These are phyloP conservation scores for Spathaspora sp. DNA, from an alignment of 1,139 yeast species.

Conservation along the genomic window DNA sequence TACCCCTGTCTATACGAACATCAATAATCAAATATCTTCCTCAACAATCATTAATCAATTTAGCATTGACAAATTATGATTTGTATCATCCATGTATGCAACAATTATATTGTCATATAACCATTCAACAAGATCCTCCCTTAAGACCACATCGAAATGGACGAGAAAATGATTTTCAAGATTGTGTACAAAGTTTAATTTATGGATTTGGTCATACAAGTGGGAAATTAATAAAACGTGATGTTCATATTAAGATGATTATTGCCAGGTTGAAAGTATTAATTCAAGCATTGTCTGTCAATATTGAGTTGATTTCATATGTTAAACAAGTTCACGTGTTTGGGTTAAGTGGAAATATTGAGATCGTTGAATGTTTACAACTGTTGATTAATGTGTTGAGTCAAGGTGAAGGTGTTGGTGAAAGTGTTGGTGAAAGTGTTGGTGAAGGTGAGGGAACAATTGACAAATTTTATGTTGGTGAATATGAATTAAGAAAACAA, in stretches of 20 bases:
- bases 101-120: slow-evolving; percentile 30
- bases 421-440: too few relatives aligned
- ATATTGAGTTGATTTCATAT: slow-evolving; percentile 24
- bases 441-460: too few relatives aligned
- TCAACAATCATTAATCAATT: slow-evolving; percentile 32
- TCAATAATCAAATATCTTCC: slow-evolving; percentile 28
- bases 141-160: slow-evolving; percentile 14
- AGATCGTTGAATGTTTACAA: slow-evolving; percentile 12
- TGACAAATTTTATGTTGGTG: slow-evolving; percentile 18
- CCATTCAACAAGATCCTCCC: slow-evolving; percentile 25
- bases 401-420: too few relatives aligned
- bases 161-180: slow-evolving; percentile 24
- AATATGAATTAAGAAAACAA: slow-evolving; percentile 14
- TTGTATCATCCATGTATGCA: slow-evolving; percentile 36
- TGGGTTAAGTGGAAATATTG: slow-evolving; percentile 13
- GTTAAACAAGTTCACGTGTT: slow-evolving; percentile 24
- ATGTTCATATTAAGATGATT: slow-evolving; percentile 23
- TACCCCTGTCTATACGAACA: slow-evolving; percentile 18
- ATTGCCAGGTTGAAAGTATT: slow-evolving; percentile 30
- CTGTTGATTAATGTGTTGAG: slow-evolving; percentile 6
- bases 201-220: slow-evolving; percentile 21
- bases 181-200: slow-evolving; percentile 23
- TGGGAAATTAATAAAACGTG: slow-evolving; percentile 7
- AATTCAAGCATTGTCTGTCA: slow-evolving; percentile 26
- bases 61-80: slow-evolving; percentile 37